These are phyloP conservation scores for Stenogyne calaminthoides DNA, from an alignment of 305 asterid genomes.

Conservation along the genomic window DNA sequence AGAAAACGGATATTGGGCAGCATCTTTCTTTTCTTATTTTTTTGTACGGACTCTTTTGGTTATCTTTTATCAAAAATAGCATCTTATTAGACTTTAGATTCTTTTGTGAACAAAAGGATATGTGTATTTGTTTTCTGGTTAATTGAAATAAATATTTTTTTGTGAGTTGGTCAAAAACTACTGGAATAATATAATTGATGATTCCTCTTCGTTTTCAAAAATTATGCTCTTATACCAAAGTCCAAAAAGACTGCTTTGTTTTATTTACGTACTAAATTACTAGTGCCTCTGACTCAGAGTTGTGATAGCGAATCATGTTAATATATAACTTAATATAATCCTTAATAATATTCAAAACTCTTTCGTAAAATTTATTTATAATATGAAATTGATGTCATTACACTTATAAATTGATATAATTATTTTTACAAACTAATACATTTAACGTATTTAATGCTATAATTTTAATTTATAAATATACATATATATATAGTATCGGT, in stretches of 20 bases:
- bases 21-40: background rate
- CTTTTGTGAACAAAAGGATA: background rate
- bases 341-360: no score
- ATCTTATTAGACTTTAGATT: background rate
- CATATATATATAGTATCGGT: no score
- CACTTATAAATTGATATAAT: no score
- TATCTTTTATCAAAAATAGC: background rate
- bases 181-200: slow-evolving; percentile 21
- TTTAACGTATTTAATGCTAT: no score
- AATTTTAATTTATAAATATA: no score
- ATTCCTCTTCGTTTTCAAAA: slow-evolving; percentile 22
- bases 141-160: background rate
- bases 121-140: background rate
- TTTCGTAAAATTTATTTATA: no score
- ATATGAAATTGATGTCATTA: no score
- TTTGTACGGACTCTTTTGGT: background rate
- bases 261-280: background rate
- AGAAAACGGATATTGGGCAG: background rate
- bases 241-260: slow-evolving; percentile 30
- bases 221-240: slow-evolving; percentile 27
- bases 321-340: no score
- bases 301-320: slow-evolving; percentile 3
- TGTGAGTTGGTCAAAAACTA: background rate
- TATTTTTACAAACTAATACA: no score
- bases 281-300: background rate